Evolutionary conservation across 306 rosid genomes (phyloP).

Genomic region (Rosa multiflora): DNA sequence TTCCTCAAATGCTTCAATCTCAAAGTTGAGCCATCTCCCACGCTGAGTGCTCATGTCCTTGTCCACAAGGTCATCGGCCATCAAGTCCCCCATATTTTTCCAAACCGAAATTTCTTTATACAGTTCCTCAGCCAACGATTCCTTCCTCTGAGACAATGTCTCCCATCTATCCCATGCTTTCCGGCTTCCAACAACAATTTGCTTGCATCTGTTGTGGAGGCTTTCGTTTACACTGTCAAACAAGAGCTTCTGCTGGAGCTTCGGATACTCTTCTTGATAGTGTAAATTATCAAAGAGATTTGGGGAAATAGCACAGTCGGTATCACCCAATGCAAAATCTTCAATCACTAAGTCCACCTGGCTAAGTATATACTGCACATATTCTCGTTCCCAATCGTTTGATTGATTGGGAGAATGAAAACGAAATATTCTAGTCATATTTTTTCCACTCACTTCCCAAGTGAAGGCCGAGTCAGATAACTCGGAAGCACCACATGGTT

Average conservation of each 20-base stretch:
- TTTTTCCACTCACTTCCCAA: constrained; percentile 28
- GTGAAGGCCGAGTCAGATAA: constrained; percentile 39
- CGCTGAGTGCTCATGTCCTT: constrained; percentile 72
- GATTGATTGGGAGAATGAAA: constrained; percentile 32
- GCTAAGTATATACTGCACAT: constrained; percentile 52
- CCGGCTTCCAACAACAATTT: constrained; percentile 49
- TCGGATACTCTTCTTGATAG: constrained; percentile 39
- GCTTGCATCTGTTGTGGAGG: constrained; percentile 44
- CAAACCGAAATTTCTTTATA: constrained; percentile 52
- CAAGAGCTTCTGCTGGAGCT: constrained; percentile 55
- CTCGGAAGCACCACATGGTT: constrained; percentile 31
- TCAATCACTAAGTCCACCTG: constrained; percentile 50
- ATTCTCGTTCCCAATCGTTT: constrained; percentile 60
- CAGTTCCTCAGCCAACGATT: constrained; percentile 57
- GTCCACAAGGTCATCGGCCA: constrained; percentile 73
- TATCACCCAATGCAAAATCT: constrained; percentile 46
- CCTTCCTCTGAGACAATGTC: constrained; percentile 40
- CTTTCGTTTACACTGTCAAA: constrained; percentile 59
- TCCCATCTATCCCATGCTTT: constrained; percentile 50
- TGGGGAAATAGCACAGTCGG: constrained; percentile 43
- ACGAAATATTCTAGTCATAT: constrained; percentile 20
- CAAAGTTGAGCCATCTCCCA: constrained; percentile 80
- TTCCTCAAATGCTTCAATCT: constrained; percentile 61
- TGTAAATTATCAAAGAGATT: constrained; percentile 58
- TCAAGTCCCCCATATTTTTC: constrained; percentile 56